Evolutionary conservation across 208 protist genomes (phyloP).

Genomic region (Vickermania ingenoplastis): DNA sequence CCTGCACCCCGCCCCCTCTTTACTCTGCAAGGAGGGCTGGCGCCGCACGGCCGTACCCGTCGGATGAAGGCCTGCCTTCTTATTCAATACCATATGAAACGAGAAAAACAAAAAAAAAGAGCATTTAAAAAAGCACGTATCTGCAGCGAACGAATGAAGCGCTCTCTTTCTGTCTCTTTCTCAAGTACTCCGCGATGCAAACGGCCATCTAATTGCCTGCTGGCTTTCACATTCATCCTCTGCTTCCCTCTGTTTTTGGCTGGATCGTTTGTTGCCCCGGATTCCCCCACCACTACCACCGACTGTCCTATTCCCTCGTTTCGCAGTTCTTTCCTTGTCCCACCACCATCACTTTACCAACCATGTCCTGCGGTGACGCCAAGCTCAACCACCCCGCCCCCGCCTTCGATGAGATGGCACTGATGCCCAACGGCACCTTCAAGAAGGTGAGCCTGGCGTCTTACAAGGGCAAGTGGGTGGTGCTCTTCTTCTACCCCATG

Average conservation of each 20-base stretch:
- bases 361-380: slow-evolving; percentile 34
- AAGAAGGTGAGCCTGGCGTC: slow-evolving; percentile 83
- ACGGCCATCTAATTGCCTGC: no score
- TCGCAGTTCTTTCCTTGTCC: not conserved
- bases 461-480: slow-evolving; percentile 92
- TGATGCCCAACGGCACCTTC: slow-evolving; percentile 92
- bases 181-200: no score
- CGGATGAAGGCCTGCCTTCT: no score
- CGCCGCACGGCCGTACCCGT: no score
- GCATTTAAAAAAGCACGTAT: no score
- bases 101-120: no score
- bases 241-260: not conserved
- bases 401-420: slow-evolving; percentile 80
- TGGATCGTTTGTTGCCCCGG: not conserved
- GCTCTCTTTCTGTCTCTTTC: no score
- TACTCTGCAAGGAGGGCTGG: no score
- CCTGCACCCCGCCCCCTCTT: no score
- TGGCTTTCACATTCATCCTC: not conserved
- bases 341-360: slow-evolving; percentile 7
- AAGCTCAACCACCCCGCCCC: slow-evolving; percentile 85
- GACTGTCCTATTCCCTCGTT: not conserved
- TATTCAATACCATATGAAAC: no score
- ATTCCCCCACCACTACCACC: not conserved
- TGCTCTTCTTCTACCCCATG: slow-evolving; percentile 95
- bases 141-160: no score